Evolutionary conservation across 2,329 filamentous ascomycete genomes (phyloP).

Genomic region (Cucurbitaria berberidis): DNA sequence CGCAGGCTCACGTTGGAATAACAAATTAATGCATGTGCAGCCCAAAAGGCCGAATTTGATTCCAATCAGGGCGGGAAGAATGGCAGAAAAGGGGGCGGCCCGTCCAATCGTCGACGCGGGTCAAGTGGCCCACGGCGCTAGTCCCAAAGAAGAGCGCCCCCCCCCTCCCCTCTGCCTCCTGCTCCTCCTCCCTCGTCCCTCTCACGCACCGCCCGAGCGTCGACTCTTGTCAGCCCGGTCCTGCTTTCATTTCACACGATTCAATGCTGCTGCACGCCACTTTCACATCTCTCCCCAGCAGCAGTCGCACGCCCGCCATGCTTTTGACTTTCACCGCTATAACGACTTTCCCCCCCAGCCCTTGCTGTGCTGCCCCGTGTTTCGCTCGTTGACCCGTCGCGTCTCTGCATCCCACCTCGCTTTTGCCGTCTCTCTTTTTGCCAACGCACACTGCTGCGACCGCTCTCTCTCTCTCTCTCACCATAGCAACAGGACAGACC

Average conservation of each 20-base stretch:
- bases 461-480: constrained; percentile 48
- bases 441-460: constrained; percentile 48
- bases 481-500: constrained; percentile 49
- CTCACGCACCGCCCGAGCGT: constrained; percentile 30
- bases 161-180: too few relatives aligned
- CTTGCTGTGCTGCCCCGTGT: constrained; percentile 14
- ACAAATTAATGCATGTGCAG: too few relatives aligned
- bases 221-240: constrained; percentile 36
- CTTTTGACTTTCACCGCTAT: constrained; percentile 27
- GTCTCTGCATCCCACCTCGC: constrained; percentile 22
- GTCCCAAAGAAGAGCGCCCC: constrained; percentile 11
- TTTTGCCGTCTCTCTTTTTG: constrained; percentile 26
- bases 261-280: constrained; percentile 25
- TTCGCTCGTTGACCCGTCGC: constrained; percentile 21
- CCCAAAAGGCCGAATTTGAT: not conserved
- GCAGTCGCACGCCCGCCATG: constrained; percentile 25
- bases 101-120: constrained; percentile 28
- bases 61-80: constrained; percentile 17
- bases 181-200: constrained; percentile 20
- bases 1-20: too few relatives aligned
- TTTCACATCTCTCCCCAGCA: constrained; percentile 15
- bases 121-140: constrained; percentile 7
- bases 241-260: constrained; percentile 36
- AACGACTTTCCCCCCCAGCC: constrained; percentile 13
- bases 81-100: constrained; percentile 33